A percentile compares a stretch with the other conserved stretches of the same genome.
Conservation (phyloP, 352 stramenopile genomes). For the Aphanomyces cochlioides region DNA sequence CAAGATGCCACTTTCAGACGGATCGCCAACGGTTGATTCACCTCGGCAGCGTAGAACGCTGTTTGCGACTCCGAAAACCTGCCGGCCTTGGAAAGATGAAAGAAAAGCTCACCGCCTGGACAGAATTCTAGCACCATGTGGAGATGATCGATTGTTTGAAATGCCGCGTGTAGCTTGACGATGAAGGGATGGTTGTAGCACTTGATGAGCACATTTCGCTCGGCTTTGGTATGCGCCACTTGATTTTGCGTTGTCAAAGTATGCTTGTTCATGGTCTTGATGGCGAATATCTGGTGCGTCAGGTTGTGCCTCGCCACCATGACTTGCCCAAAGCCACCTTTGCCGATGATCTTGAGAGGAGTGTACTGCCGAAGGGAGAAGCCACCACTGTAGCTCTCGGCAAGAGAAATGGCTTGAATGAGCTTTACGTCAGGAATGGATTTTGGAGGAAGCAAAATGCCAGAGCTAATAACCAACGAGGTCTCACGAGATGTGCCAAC, state of each 20-base stretch:
- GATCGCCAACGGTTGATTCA: slow-evolving; percentile 32
- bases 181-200: slow-evolving; percentile 89
- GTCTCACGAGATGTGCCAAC: not conserved
- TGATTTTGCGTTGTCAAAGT: slow-evolving; percentile 75
- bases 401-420: slow-evolving; percentile 66
- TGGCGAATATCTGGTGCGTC: slow-evolving; percentile 60
- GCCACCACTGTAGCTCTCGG: slow-evolving; percentile 75
- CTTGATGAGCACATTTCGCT: slow-evolving; percentile 86
- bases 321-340: slow-evolving; percentile 83
- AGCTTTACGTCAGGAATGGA: slow-evolving; percentile 44
- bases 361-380: slow-evolving; percentile 76
- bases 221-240: slow-evolving; percentile 77
- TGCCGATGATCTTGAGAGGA: slow-evolving; percentile 73
- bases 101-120: slow-evolving; percentile 81
- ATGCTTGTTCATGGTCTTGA: slow-evolving; percentile 83
- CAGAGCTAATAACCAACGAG: slow-evolving; percentile 5
- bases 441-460: slow-evolving; percentile 1
- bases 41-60: slow-evolving; percentile 85
- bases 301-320: slow-evolving; percentile 64
- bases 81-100: slow-evolving; percentile 71
- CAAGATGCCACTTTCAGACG: not conserved
- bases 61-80: slow-evolving; percentile 75
- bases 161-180: slow-evolving; percentile 82
- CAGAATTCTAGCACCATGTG: slow-evolving; percentile 88
- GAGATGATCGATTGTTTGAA: slow-evolving; percentile 84